Conservation (phyloP, 2,329 filamentous ascomycete genomes). For the Clonostachys rosea region DNA sequence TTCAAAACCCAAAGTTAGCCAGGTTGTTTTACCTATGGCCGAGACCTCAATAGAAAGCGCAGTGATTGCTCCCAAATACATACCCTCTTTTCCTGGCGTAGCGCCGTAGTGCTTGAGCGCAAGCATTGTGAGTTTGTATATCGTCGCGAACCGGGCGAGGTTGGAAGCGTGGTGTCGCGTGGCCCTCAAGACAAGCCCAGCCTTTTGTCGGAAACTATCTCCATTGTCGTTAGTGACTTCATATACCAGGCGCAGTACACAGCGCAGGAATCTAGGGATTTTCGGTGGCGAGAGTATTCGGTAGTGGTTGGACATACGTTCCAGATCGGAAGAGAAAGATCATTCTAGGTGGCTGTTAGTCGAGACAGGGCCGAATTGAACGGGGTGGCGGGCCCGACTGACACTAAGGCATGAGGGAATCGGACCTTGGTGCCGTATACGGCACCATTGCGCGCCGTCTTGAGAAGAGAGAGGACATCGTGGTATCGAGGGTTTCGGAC, state of each 20-base stretch:
- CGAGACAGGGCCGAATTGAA: constrained; percentile 20
- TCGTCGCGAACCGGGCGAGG: constrained; percentile 81
- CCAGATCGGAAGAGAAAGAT: constrained; percentile 93
- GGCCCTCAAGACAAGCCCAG: constrained; percentile 72
- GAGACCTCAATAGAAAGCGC: no score
- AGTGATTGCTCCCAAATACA: background rate
- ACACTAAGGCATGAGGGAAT: constrained; percentile 93
- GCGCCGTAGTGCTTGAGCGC: constrained; percentile 60
- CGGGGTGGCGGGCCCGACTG: constrained; percentile 11
- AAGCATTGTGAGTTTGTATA: constrained; percentile 85
- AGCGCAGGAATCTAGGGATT: background rate
- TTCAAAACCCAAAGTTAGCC: background rate
- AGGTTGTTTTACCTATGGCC: background rate
- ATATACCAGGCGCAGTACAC: background rate
- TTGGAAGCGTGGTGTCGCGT: constrained; percentile 89
- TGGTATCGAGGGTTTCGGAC: constrained; percentile 82
- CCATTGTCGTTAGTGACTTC: constrained; percentile 8
- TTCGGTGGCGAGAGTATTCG: background rate
- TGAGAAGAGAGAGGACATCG: constrained; percentile 78
- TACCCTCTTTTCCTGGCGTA: constrained; percentile 55
- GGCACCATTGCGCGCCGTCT: constrained; percentile 92
- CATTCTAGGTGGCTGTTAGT: constrained; percentile 57
- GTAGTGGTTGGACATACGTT: constrained; percentile 51
- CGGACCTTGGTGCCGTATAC: constrained; percentile 97
- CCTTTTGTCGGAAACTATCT: constrained; percentile 68